These are phyloP conservation scores for Actinomucor elegans DNA, from an alignment of 371 early-diverging fungal genomes.

Conservation along the genomic window DNA sequence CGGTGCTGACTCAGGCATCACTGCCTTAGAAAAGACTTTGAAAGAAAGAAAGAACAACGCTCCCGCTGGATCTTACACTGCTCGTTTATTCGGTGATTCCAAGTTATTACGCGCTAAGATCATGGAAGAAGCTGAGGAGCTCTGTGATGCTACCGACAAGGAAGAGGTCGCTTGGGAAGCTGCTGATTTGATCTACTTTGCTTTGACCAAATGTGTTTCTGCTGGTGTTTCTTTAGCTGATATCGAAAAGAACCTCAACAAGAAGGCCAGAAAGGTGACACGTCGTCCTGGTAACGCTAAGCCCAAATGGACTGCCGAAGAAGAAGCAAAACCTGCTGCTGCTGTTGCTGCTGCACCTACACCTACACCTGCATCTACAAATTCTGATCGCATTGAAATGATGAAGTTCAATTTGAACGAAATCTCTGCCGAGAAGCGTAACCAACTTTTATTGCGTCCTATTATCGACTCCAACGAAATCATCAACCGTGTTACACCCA, in stretches of 20 bases:
- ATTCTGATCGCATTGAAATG: slow-evolving; percentile 59
- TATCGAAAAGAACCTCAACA: slow-evolving; percentile 84
- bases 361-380: not conserved
- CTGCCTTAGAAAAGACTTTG: slow-evolving; percentile 68
- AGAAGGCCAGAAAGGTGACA: slow-evolving; percentile 80
- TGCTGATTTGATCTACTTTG: slow-evolving; percentile 96
- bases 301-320: slow-evolving; percentile 62
- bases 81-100: slow-evolving; percentile 83
- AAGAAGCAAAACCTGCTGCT: slow-evolving; percentile 11
- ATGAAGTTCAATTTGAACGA: slow-evolving; percentile 51
- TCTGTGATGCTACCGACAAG: slow-evolving; percentile 76
- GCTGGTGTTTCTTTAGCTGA: slow-evolving; percentile 83
- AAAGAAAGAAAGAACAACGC: slow-evolving; percentile 68
- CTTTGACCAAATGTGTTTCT: slow-evolving; percentile 83
- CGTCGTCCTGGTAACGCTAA: slow-evolving; percentile 95
- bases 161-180: slow-evolving; percentile 94
- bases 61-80: slow-evolving; percentile 90
- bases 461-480: slow-evolving; percentile 90
- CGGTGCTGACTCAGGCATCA: slow-evolving; percentile 76
- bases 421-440: slow-evolving; percentile 48
- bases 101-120: slow-evolving; percentile 87
- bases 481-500: slow-evolving; percentile 84
- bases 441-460: slow-evolving; percentile 81
- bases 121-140: slow-evolving; percentile 94
- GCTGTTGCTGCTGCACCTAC: slow-evolving; percentile 26